Evolutionary conservation across 495 filamentous ascomycete genomes (phyloP).

Genomic region (Mytilinidion resinicola): DNA sequence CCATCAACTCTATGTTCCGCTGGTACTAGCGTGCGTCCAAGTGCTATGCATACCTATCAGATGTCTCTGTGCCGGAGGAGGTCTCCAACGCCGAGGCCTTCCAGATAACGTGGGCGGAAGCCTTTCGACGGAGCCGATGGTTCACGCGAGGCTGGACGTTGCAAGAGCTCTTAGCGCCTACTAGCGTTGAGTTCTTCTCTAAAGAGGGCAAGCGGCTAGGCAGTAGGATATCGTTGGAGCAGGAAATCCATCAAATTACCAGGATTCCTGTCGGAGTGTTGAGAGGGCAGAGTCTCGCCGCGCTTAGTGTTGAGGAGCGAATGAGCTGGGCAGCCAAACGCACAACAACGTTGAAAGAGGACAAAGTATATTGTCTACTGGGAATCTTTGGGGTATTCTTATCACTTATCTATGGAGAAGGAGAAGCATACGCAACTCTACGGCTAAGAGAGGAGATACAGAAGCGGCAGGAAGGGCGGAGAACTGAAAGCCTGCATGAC

Average conservation of each 20-base stretch:
- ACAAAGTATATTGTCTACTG: constrained; percentile 8
- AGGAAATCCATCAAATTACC: constrained; percentile 17
- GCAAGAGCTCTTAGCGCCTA: constrained; percentile 12
- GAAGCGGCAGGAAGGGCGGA: constrained; percentile 1
- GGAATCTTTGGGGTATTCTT: constrained; percentile 7
- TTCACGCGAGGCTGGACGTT: constrained; percentile 9
- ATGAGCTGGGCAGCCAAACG: constrained; percentile 23
- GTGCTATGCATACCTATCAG: constrained; percentile 15
- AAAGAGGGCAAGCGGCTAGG: constrained; percentile 16
- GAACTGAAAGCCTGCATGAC: neutral
- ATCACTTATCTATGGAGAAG: constrained; percentile 10
- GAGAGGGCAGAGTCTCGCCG: constrained; percentile 13
- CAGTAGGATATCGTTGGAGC: constrained; percentile 20
- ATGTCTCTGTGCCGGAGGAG: constrained; percentile 4
- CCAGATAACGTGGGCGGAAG: neutral
- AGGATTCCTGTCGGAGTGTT: constrained; percentile 13
- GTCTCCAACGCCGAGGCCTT: neutral
- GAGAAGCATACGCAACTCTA: constrained; percentile 3
- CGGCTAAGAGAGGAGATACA: constrained; percentile 11
- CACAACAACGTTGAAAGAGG: constrained; percentile 14
- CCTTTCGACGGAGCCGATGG: constrained; percentile 11
- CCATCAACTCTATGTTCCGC: constrained; percentile 8
- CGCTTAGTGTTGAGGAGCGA: constrained; percentile 6
- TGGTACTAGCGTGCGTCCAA: constrained; percentile 6
- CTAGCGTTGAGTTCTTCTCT: constrained; percentile 22